Evolutionary conservation across 2,329 filamentous ascomycete species (phyloP).

Genomic region (Coniochaeta prunicola): DNA sequence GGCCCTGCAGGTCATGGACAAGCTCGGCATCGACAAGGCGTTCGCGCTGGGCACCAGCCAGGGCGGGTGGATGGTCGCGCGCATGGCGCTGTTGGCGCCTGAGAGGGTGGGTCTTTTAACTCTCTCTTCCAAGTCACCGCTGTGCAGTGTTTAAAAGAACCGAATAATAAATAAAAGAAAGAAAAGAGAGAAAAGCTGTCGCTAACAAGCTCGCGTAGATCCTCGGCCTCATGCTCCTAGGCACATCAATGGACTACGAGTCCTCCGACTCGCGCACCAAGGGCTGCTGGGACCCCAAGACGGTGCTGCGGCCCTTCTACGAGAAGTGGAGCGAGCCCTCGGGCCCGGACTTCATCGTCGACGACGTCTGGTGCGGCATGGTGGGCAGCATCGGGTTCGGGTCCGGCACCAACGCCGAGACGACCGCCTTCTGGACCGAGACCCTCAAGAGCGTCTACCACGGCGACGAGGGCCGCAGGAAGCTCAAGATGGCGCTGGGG

Average conservation of each 20-base stretch:
- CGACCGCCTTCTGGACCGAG: conserved; percentile 35
- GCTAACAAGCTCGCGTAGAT: conserved; percentile 25
- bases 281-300: conserved; percentile 42
- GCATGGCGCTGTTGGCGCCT: conserved; percentile 42
- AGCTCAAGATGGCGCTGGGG: conserved; percentile 36
- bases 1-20: conserved; percentile 48
- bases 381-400: conserved; percentile 39
- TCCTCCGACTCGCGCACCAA: conserved; percentile 34
- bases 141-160: too few relatives aligned
- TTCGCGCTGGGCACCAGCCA: conserved; percentile 45
- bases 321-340: conserved; percentile 30
- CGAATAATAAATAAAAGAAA: not conserved
- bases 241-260: conserved; percentile 47
- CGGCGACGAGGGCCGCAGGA: conserved; percentile 41
- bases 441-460: conserved; percentile 37
- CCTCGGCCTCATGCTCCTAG: conserved; percentile 37
- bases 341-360: conserved; percentile 37
- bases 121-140: not conserved
- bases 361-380: conserved; percentile 37
- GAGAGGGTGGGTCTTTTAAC: conserved; percentile 26
- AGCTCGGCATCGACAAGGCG: conserved; percentile 36
- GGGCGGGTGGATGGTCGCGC: conserved; percentile 42
- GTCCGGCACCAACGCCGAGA: conserved; percentile 25
- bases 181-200: not conserved
- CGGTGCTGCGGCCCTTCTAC: conserved; percentile 32